Evolutionary conservation across 1,284 basidiomycete species (phyloP).

Genomic region (Coniferiporia sulphurascens): DNA sequence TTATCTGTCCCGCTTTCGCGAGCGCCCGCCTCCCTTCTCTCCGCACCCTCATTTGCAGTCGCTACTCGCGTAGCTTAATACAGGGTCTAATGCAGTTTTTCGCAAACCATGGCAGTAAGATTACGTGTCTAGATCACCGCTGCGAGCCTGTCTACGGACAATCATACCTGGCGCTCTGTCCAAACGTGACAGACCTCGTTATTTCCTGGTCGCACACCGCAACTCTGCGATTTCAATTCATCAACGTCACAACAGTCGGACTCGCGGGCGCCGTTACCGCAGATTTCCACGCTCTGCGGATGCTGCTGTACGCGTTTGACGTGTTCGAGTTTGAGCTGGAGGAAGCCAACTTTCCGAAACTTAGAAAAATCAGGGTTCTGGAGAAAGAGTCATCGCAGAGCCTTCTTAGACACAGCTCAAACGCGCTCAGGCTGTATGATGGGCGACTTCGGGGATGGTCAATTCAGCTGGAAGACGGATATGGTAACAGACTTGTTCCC

Average conservation of each 20-base stretch:
- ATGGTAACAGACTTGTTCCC: not conserved
- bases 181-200: slow-evolving; percentile 3
- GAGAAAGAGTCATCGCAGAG: not conserved
- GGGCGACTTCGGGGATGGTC: slow-evolving; percentile 1
- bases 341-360: not conserved
- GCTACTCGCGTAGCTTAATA: not conserved
- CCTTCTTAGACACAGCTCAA: not conserved
- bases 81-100: not conserved
- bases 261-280: not conserved
- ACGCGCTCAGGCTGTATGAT: not conserved
- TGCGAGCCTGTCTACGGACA: not conserved
- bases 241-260: not conserved
- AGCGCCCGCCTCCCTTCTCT: not conserved
- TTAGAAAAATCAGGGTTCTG: slow-evolving; percentile 1
- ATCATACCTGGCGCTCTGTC: not conserved
- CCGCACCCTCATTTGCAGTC: slow-evolving; percentile 4
- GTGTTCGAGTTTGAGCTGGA: not conserved
- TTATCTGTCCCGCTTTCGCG: slow-evolving; percentile 1
- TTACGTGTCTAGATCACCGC: not conserved
- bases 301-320: not conserved
- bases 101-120: not conserved
- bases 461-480: not conserved
- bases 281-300: not conserved
- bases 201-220: not conserved
- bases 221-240: not conserved